Evolutionary conservation across 148 eudicot species (phyloP).

Genomic region (Beta vulgaris): DNA sequence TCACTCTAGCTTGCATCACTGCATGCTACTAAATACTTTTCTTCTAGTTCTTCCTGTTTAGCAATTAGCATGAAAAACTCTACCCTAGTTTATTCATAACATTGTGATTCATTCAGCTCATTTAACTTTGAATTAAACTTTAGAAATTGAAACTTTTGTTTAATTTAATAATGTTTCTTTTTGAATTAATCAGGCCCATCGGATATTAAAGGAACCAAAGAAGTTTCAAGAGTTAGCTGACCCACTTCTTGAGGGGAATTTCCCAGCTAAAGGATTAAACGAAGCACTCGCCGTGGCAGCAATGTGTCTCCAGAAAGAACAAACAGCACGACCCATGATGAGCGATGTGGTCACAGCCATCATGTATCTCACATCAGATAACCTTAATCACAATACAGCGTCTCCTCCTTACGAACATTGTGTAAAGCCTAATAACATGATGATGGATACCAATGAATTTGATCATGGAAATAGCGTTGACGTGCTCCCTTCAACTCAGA

Average conservation of each 20-base stretch:
- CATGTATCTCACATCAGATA: conserved; percentile 7
- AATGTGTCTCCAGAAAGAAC: conserved; percentile 68
- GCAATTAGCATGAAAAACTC: no score
- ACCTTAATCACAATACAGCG: neutral
- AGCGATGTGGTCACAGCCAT: conserved; percentile 19
- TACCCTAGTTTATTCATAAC: no score
- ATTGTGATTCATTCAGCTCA: no score
- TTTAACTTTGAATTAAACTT: no score
- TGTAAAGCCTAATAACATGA: neutral
- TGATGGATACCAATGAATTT: neutral
- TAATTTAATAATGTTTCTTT: neutral
- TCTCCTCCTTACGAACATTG: neutral
- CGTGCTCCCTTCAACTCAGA: neutral
- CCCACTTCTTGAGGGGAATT: conserved; percentile 45
- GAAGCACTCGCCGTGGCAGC: conserved; percentile 65
- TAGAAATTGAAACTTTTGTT: neutral
- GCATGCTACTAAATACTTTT: neutral
- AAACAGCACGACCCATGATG: conserved; percentile 53
- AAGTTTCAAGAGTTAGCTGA: conserved; percentile 53
- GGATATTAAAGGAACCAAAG: conserved; percentile 48
- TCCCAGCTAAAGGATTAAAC: conserved; percentile 46
- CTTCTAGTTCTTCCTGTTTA: no score
- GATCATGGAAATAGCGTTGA: neutral
- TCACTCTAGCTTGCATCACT: neutral
- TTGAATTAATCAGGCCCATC: conserved; percentile 43